Base-by-base conservation (phyloP, 257 asterid genomes). In the Anisodus acutangulus region DNA sequence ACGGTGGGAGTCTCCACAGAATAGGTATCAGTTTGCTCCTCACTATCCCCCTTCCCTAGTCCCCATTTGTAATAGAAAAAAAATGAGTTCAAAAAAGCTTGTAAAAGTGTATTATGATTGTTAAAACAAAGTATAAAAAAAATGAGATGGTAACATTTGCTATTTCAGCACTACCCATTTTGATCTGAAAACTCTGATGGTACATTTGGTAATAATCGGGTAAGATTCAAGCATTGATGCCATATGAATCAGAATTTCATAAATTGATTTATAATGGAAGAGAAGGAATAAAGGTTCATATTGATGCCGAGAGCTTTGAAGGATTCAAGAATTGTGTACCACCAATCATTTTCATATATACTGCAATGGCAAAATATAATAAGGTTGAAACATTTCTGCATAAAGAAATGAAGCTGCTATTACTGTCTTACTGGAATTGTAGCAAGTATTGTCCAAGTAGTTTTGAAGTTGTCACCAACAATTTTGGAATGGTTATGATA, bases 221-320 rank as follows among this genome's bases (percentile, higher is more conserved):
- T 47, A 74, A 6, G 35, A 49, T 47, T 74, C 60, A 74, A 74
- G 58, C 43, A 22, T 19, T 22, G 60, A 49, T 74, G 43, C 60
- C 39, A 51, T 19, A 22, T 9, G 59, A 49, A 74, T 49, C 19
- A 49, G 80, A 74, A 74, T 45, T 60, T 19, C 59, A 72, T 72
- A 45, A 10, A 47, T 45, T 51, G 6, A 22, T 51, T 45, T 31
- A 22, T 26, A 47, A 59, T 19, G 17, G 80, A 72, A 72, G 80
- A 72, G 79, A 43, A 43, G 79, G 59, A 45, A n/a, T 72, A 72
- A 45, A 72, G 39, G 41, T 19, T 22, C 79, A 70, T 43, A 47
- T 72, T 19, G 37, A 72, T 72, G 57, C 41, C 0, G 41, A 22
- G 19, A 47, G 80, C 55, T 47, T 72, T 72, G 59, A 41, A 45